Conservation (phyloP, 306 rosid species). For the Herpetospermum pedunculosum region DNA sequence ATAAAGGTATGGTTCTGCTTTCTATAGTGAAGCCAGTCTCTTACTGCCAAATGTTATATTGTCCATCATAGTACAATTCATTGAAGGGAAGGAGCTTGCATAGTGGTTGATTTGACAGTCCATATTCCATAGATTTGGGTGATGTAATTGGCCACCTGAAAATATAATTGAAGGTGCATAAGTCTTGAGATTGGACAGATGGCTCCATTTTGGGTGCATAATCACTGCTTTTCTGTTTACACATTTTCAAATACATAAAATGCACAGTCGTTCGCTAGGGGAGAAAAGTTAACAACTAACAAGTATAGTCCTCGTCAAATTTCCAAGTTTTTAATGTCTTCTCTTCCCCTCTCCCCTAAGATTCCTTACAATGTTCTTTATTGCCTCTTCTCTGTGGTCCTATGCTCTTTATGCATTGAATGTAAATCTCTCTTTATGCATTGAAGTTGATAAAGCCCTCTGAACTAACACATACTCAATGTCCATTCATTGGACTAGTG, state of each 20-base stretch:
- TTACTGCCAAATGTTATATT: background rate
- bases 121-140: background rate
- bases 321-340: background rate
- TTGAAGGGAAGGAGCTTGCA: background rate
- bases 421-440: background rate
- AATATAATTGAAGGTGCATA: background rate
- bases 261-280: background rate
- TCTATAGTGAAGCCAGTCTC: background rate
- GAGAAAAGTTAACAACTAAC: background rate
- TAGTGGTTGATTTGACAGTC: background rate
- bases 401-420: too few relatives aligned
- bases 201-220: background rate
- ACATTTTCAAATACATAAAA: background rate
- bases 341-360: background rate
- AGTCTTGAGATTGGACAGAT: background rate
- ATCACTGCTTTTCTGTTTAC: background rate
- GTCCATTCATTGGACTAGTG: background rate
- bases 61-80: background rate
- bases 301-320: background rate
- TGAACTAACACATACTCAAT: background rate
- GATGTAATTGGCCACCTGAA: background rate
- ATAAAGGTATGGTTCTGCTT: conserved; percentile 48
- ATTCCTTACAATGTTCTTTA: too few relatives aligned
- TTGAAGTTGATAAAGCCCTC: background rate
- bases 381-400: too few relatives aligned